Base-by-base conservation (phyloP, 1,139 yeast genomes). In the Lodderomyces parapsilosis region DNA sequence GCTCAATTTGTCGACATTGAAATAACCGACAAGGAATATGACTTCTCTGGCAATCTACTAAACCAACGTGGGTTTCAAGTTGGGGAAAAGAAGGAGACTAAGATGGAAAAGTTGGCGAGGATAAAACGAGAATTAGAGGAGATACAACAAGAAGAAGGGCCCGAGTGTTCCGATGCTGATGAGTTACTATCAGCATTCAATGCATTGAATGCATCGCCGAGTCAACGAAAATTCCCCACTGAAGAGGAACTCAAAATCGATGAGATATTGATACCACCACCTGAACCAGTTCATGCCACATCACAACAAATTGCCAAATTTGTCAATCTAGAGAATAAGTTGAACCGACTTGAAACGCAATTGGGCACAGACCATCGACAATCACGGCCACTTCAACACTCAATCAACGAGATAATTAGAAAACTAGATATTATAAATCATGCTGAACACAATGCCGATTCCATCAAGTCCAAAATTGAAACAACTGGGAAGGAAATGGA, bases 61-160 rank as follows among this genome's bases (percentile, higher is more conserved):
- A 49, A 63, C 19, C 58, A 59, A 2, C 47, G 50, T 6, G 76
- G 75, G 1, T 68, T 63, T 47, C 46, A 46, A 10, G 57, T 60
- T 4, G 43, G 41, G 11, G 47, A 50, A 11, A 56, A 57, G 2
- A 57, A 55, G 13, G 81, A 77, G 51, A 68, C 76, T 0, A 49
- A 57, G 7, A 71, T 63, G 15, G 78, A 76, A 53, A 71, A 66
- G 49, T 49, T 80, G 31, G 65, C 68, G 1, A 55, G 84, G 40
- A 68, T 80, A 30, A 55, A 64, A 25, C 53, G 66, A 24, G 83
- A 78, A 48, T 56, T 79, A 35, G 65, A 65, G 27, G 79, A 74
- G 44, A 2, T 39, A 7, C 17, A 19, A 6, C 36, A 22, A 33
- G 36, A 33, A 20, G 36, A 33, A 19, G 31, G 13, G 31, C 3